Base-by-base conservation (phyloP, 495 filamentous ascomycete species). In the Letharia lupina region DNA sequence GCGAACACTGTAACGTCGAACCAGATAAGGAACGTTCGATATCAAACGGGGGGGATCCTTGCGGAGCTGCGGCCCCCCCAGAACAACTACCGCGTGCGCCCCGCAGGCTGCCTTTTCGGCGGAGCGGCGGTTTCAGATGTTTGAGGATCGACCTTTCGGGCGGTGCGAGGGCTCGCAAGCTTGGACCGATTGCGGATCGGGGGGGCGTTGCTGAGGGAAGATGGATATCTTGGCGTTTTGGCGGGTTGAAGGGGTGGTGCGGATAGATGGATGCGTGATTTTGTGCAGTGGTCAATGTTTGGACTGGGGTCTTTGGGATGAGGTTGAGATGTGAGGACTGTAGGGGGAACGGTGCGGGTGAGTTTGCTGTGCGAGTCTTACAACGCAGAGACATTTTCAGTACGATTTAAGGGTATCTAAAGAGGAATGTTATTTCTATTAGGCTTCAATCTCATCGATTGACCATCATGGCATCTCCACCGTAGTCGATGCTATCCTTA, bases 121-220 rank as follows among this genome's bases (percentile, higher is more conserved):
- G 50, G 50, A 54, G 52, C 52, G 44, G 28, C 45, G 45, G 45
- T 60, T 41, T 60, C 58, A 42, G 58, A 39, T 41, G 37, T 39
- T n/a, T 16, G 13, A 2, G 23, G 23, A 28, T 28, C 23, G 23
- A 28, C 23, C 23, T 28, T 28, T 28, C 23, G 23, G 23, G 23
- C 23, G 23, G 23, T 28, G 23, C 23, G 23, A 28, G 16, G 13
- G 4, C 41, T 61, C 60, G 60, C 60, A 61, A 61, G 16, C 23
- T 28, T 61, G 23, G 60, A 35, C 60, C 6, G n/a, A 44, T 28
- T 61, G 41, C n/a, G 60, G 60, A 18, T 31, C 13, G 41, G 28
- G 16, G 40, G 7, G 41, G 8, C n/a, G 37, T 4, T 33, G 60
- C 60, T 33, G 28, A 45, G 60, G 47, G 23, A 28, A 28, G 23